Base-by-base conservation (phyloP, 495 filamentous ascomycete genomes). In the Talaromyces ruber region DNA sequence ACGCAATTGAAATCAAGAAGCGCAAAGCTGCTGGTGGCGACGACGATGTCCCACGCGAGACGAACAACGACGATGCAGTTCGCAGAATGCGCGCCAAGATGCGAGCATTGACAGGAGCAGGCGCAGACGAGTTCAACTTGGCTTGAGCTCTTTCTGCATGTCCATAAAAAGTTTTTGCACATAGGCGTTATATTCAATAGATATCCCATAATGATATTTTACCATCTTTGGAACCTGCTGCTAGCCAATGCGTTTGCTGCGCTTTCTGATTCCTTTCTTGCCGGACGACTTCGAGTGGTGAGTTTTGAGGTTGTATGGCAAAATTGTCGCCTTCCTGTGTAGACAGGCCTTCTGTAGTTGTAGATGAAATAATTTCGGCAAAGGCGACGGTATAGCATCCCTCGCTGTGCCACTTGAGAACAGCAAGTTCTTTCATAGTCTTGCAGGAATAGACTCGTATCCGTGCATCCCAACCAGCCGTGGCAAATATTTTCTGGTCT, bases 191-290 rank as follows among this genome's bases (percentile, higher is more conserved):
- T 54, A 24, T 62, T 82, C 71, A 97, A 79, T 89, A 98, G 64
- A 95, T 89, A 78, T 94, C 92, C 94, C 94, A 98, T 73, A 98
- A 79, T 68, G 90, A 93, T 61, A 98, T 87, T 68, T 94, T 98
- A 29, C 93, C 95, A 75, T 98, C 94, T 71, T 98, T 98, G 60
- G 89, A 88, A 3, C 95, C 94, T 5, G 84, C 91, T 7, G 87
- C 94, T 54, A 98, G 69, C 94, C 94, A 98, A 71, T 97, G 94
- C 37, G 84, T 88, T 32, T 74, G 74, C 68, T 81, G 85, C 24
- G 88, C 86, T 67, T 84, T 87, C 39, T 78, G 74, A 3, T 84
- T 80, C 61, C 92, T 76, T 66, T 84, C 82, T 53, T 86, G 80
- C 59, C 86, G 85, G 8, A 93, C 82, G 3, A 68, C 64, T 26